phyloP scores from a whole-genome alignment of 192 early-diverging fungal genomes.

The Blastocladiella britannica region DNA sequence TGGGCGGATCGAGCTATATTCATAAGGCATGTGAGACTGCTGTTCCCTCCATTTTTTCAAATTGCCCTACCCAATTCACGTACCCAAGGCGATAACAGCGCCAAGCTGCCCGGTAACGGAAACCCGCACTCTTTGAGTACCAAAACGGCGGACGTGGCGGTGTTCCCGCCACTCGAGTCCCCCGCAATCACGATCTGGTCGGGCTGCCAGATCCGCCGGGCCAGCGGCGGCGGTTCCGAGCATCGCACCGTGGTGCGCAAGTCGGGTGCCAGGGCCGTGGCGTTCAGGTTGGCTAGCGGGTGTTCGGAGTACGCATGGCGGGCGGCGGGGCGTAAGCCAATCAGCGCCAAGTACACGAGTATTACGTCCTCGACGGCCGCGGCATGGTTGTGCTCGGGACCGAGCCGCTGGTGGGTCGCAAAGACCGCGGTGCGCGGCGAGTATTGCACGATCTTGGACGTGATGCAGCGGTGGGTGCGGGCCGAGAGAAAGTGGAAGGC shows the following conservation, averaged over 20 bases:
- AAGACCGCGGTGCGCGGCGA: neutral
- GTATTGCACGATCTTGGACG: neutral
- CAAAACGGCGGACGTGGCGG: neutral
- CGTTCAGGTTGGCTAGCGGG: neutral
- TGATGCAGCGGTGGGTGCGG: neutral
- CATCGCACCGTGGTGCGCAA: neutral
- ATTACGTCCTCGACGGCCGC: neutral
- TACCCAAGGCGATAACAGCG: neutral
- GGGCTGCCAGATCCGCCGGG: neutral
- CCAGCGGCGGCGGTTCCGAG: neutral
- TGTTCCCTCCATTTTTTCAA: too few species aligned
- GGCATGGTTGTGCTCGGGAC: neutral
- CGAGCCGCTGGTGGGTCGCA: neutral
- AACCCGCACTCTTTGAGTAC: neutral
- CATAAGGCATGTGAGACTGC: too few species aligned
- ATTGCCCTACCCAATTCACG: too few species aligned
- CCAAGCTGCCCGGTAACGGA: neutral
- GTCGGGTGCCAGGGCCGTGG: neutral
- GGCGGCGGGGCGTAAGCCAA: neutral
- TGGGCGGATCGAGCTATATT: neutral
- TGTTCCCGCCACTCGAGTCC: neutral
- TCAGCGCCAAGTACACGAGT: neutral
- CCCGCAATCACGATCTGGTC: neutral
- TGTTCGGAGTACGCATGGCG: neutral
- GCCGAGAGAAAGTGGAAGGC: neutral